Evolutionary conservation across 306 rosid genomes (phyloP), one percentile per base, ranked within the genome.

Genomic region (Prunus fruticosa): DNA sequence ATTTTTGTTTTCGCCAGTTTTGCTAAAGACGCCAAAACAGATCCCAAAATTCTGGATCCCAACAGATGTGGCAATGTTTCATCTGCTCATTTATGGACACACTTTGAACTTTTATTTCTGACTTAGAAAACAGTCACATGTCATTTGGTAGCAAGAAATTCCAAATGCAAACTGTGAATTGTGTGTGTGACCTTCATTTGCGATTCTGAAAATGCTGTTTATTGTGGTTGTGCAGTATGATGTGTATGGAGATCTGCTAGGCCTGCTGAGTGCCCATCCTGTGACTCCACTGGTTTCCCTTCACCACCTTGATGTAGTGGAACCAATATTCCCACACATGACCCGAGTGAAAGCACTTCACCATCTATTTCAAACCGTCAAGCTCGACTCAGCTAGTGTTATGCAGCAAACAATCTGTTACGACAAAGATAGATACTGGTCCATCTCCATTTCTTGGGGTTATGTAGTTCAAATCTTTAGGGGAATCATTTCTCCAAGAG

Each of bases 401-500:
- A 88, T 91, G 87, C 99, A 96, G 68, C 98, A 96, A 78, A 91
- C 99, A 60, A 96, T 96, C 64, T 91, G 98, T 82, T 92, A 96
- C 18, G 96, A 89, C 81, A 89, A 81, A 67, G 79, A 18, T 28
- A 88, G 79, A 8, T 69, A 64, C 23, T 92, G 98, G 99, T 92
- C 99, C 47, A 85, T 96, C 72, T 90, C 97, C 23, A 67, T 92
- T 19, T 96, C 99, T 0, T 96, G 97, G 97, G 98, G 99, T 3
- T 91, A 84, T 15, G 90, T 85, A 23, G 97, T 96, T 86, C 98
- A 96, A 75, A 81, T 92, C 73, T 3, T 89, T 3, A 88, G 96
- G 66, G 99, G 94, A 43, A 85, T 89, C 12, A 18, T 89, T 45
- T 92, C 98, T 13, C 97, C 98, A 0, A 83, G 99, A 71, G 99